A percentile compares a stretch with the other conserved stretches of the same genome.
Evolutionary conservation across 768 basidiomycete species (phyloP).

Genomic region (Pleurotus djamor): DNA sequence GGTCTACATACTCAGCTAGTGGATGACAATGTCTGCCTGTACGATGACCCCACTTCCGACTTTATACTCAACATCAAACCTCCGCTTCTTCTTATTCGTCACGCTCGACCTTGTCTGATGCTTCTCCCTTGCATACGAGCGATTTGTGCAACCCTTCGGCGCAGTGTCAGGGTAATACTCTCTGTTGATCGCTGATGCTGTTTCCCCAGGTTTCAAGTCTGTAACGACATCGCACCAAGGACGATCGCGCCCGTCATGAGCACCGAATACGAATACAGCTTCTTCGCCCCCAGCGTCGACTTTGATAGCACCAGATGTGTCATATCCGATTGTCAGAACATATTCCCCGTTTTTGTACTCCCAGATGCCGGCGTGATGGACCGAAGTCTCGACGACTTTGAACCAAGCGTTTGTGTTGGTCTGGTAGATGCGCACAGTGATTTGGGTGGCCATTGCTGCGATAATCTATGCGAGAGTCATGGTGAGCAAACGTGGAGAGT

Average conservation of each 20-base stretch:
- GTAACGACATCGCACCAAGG: neutral
- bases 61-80: neutral
- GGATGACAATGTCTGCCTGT: neutral
- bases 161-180: neutral
- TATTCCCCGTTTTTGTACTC: neutral
- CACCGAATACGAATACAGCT: neutral
- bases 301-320: constrained; percentile 1
- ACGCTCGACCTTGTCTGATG: neutral
- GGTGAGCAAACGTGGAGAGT: too few relatives aligned
- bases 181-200: neutral
- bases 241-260: neutral
- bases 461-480: too few relatives aligned
- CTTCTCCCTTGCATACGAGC: neutral
- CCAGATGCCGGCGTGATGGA: neutral
- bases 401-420: constrained; percentile 1
- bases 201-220: neutral
- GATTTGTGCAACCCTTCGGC: neutral
- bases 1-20: neutral
- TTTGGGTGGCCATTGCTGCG: neutral
- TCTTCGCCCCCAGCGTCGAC: neutral
- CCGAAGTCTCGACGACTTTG: neutral
- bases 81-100: neutral
- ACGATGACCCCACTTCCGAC: neutral
- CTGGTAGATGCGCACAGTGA: constrained; percentile 1
- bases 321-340: neutral